Base-by-base conservation (phyloP, 2,329 filamentous ascomycete genomes). In the Colletotrichum cuscutae region DNA sequence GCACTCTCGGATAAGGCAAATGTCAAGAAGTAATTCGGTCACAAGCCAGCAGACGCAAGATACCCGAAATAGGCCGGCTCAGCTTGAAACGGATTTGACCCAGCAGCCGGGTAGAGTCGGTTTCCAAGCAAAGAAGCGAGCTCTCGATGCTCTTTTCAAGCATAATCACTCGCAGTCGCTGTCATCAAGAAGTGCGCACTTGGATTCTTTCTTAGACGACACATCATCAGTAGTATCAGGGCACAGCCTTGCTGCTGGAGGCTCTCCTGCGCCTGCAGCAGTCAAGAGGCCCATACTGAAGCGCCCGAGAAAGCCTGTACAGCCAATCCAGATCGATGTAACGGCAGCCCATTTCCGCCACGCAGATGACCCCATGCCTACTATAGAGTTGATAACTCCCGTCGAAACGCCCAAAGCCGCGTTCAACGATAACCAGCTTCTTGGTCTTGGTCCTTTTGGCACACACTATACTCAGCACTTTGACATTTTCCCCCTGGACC, bases 401-500 rank as follows among this genome's bases (percentile, higher is more conserved):
- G 32, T 66, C 3, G 54, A 61, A 57, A 73, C 71, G 13, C 52
- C 53, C 5, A 75, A 77, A 26, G 35, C 56, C 7, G 9, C n/a
- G 5, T 35, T 30, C 12, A 30, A 35, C 35, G 61, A 65, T 5
- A 52, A 26, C 5, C 65, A 75, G 49, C 63, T 75, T 19, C 60
- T 71, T 12, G 89, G 90, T 1, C 81, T 93, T 8, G 89, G 88
- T 0, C 88, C 89, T 0, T 91, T 89, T 77, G 90, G 90, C 1
- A 89, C 88, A 1, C 84, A 86, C 28, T 92, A 92, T 77, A 88
- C 89, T 0, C 85, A 88, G 42, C 87, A 92, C 76, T 93, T 93
- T 74, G 89, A 92, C 58, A 80, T 89, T 5, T 90, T 91, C 65
- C 90, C 90, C 22, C 80, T 92, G 35, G 86, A 88, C 52, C 76